Conservation (phyloP, 768 basidiomycete species). For the Russula lepida region DNA sequence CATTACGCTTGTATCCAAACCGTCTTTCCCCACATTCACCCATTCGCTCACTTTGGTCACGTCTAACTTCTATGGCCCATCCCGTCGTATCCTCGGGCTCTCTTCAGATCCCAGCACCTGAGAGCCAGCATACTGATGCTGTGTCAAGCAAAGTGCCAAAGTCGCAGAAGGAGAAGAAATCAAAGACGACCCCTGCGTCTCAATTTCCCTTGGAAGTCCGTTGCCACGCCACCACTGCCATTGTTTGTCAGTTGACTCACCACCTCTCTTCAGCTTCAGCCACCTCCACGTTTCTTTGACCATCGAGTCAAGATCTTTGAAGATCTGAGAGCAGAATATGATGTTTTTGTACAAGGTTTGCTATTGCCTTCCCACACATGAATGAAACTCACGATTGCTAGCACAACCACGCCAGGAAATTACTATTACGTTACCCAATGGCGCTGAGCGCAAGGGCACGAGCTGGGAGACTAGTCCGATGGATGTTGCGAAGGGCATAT, state of each 20-base stretch:
- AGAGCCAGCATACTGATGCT: neutral
- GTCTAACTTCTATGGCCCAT: conserved; percentile 38
- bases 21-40: conserved; percentile 11
- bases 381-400: conserved; percentile 25
- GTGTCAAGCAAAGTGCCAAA: conserved; percentile 24
- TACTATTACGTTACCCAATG: conserved; percentile 77
- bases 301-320: conserved; percentile 88
- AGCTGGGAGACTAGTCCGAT: conserved; percentile 95
- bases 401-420: conserved; percentile 82
- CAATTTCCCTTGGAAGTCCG: conserved; percentile 58
- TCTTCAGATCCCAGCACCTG: conserved; percentile 37
- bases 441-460: conserved; percentile 70
- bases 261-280: conserved; percentile 49
- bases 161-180: conserved; percentile 40
- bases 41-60: conserved; percentile 22
- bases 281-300: conserved; percentile 79
- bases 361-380: neutral
- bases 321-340: conserved; percentile 74
- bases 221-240: neutral
- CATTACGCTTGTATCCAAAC: conserved; percentile 5
- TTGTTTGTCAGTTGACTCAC: conserved; percentile 10
- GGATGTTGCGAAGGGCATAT: conserved; percentile 81
- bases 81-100: conserved; percentile 46
- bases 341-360: conserved; percentile 68
- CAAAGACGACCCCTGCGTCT: conserved; percentile 30